Conservation (phyloP, 805 yeast species). For the Saccharomycopsis babjevae region DNA sequence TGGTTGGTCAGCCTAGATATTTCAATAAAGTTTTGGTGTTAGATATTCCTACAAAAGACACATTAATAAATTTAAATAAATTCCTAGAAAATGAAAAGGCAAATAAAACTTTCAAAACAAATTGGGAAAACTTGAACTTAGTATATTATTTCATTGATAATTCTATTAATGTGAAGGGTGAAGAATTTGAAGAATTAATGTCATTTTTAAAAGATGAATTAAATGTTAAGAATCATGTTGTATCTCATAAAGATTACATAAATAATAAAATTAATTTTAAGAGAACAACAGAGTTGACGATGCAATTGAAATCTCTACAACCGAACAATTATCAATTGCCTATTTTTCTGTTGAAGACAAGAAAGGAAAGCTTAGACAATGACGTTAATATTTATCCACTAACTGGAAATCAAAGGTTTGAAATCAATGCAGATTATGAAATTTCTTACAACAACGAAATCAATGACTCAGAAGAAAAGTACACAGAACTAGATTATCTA, state of each 20-base stretch:
- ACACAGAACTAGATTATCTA: slow-evolving; percentile 30
- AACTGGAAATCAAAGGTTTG: neutral
- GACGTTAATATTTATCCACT: slow-evolving; percentile 21
- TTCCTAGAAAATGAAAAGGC: neutral
- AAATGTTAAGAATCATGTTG: slow-evolving; percentile 42
- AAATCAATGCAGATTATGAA: neutral
- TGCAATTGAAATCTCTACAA: slow-evolving; percentile 50
- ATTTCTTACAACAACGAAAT: neutral
- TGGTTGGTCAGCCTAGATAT: slow-evolving; percentile 48
- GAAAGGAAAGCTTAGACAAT: neutral
- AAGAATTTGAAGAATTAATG: slow-evolving; percentile 40
- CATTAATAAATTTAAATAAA: slow-evolving; percentile 25
- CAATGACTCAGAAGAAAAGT: slow-evolving; percentile 8
- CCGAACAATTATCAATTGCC: slow-evolving; percentile 33
- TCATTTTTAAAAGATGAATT: slow-evolving; percentile 29
- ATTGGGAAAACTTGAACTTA: slow-evolving; percentile 30
- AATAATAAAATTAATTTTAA: slow-evolving; percentile 52
- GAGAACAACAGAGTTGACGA: slow-evolving; percentile 40
- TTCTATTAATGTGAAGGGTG: slow-evolving; percentile 36
- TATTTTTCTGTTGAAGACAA: slow-evolving; percentile 14
- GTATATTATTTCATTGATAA: slow-evolving; percentile 76
- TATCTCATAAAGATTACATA: slow-evolving; percentile 62
- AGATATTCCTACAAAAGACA: slow-evolving; percentile 55
- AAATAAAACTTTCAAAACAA: neutral
- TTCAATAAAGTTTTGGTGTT: slow-evolving; percentile 56